These are phyloP conservation scores for Entophlyctis luteolus DNA, from an alignment of 192 early-diverging fungal genomes.

Conservation along the genomic window DNA sequence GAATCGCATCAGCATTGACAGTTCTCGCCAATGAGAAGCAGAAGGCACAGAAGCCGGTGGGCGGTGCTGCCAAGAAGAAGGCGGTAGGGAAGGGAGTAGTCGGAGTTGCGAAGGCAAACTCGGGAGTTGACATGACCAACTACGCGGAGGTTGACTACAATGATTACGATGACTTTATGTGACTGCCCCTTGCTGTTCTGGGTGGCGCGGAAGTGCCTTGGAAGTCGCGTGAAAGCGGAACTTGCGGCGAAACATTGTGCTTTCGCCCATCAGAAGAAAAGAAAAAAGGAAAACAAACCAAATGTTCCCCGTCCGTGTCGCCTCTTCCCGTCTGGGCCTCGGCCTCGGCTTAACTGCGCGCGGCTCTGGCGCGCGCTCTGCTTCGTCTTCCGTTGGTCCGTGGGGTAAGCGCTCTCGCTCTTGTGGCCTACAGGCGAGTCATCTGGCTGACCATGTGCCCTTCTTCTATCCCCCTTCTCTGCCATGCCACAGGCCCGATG, in stretches of 20 bases:
- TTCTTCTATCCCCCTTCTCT: not conserved
- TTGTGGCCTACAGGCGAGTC: not conserved
- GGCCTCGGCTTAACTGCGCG: too few species aligned
- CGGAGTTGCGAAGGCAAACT: conserved; percentile 39
- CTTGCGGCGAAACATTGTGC: not conserved
- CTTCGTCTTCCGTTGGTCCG: conserved; percentile 13
- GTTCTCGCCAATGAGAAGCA: conserved; percentile 56
- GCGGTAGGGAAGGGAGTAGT: conserved; percentile 27
- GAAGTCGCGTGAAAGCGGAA: not conserved
- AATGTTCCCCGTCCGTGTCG: not conserved
- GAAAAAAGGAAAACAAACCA: not conserved
- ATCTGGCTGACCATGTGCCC: not conserved
- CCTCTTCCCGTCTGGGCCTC: not conserved
- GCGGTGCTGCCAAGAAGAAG: conserved; percentile 26
- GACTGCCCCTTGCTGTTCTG: too few species aligned
- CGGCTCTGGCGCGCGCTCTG: not conserved
- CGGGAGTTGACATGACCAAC: conserved; percentile 12
- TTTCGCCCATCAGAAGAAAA: not conserved
- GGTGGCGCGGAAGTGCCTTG: too few species aligned
- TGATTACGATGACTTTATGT: conserved; percentile 49
- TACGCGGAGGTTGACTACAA: conserved; percentile 21
- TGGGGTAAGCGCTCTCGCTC: conserved; percentile 10
- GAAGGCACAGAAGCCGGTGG: conserved; percentile 41
- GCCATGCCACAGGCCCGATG: conserved; percentile 6
- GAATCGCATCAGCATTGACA: conserved; percentile 42